A percentile compares a stretch with the other conserved stretches of the same genome.
phyloP scores from a whole-genome alignment of 2,329 filamentous ascomycete genomes.

The Aspergillus sojae region DNA sequence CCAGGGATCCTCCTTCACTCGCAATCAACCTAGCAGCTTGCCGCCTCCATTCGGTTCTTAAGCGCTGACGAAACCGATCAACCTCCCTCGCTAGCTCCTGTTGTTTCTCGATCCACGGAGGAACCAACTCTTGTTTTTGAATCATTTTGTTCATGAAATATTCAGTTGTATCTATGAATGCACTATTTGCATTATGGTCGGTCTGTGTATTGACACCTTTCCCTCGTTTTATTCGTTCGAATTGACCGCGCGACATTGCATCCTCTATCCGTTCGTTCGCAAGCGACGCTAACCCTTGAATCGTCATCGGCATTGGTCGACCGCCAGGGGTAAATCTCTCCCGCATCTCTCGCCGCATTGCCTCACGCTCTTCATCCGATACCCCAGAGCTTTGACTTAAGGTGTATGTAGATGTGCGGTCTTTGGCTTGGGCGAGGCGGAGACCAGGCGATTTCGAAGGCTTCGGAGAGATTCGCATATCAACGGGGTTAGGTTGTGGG shows the following conservation, averaged over 20 bases:
- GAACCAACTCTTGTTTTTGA: conserved; percentile 90
- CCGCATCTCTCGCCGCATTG: conserved; percentile 71
- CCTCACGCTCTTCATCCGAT: conserved; percentile 72
- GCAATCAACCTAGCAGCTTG: conserved; percentile 80
- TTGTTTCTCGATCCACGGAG: conserved; percentile 98
- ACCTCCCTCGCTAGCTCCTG: conserved; percentile 77
- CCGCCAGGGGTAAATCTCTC: conserved; percentile 77
- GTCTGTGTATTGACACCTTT: conserved; percentile 69
- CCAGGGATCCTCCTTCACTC: conserved; percentile 72
- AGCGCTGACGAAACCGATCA: conserved; percentile 69
- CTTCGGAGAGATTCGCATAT: conserved; percentile 50
- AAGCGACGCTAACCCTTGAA: conserved; percentile 77
- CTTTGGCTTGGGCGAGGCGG: conserved; percentile 60
- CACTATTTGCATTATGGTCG: conserved; percentile 80
- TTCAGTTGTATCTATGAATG: conserved; percentile 94
- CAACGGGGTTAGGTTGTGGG: conserved; percentile 44
- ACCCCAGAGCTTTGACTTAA: conserved; percentile 59
- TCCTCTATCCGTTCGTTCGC: conserved; percentile 94
- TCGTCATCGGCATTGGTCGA: conserved; percentile 71
- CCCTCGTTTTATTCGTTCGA: conserved; percentile 80
- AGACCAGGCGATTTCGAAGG: conserved; percentile 48
- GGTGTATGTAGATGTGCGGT: conserved; percentile 60
- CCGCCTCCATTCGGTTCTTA: conserved; percentile 81
- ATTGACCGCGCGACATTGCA: conserved; percentile 88
- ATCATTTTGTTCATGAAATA: conserved; percentile 99